These are phyloP conservation scores for Plasmodium chabaudi DNA, from an alignment of 169 alveolate species.

Conservation along the genomic window DNA sequence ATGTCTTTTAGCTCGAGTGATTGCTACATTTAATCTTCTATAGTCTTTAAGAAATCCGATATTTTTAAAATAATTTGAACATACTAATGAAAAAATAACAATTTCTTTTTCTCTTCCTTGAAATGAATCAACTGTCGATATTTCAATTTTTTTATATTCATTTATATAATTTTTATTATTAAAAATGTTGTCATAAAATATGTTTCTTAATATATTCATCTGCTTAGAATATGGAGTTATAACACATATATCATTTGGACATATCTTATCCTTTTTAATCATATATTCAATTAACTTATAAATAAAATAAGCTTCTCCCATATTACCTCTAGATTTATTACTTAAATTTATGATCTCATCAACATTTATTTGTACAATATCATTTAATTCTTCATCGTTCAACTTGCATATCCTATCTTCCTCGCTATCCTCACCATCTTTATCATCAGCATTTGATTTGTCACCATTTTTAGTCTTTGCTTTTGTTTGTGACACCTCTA, in stretches of 20 bases:
- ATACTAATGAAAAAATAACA: constrained; percentile 67
- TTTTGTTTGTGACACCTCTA: not conserved
- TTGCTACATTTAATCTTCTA: constrained; percentile 91
- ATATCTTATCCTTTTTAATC: constrained; percentile 15
- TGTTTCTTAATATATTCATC: constrained; percentile 36
- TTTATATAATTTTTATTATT: constrained; percentile 22
- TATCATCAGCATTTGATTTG: not conserved
- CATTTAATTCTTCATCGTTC: constrained; percentile 20
- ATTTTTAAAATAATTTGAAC: constrained; percentile 75
- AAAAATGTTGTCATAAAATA: constrained; percentile 41
- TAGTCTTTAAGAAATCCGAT: constrained; percentile 87
- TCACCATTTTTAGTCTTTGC: not conserved
- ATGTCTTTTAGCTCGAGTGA: constrained; percentile 89
- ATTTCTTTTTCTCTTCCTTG: constrained; percentile 78
- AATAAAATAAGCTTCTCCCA: constrained; percentile 71
- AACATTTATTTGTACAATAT: constrained; percentile 31
- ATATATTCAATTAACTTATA: constrained; percentile 52
- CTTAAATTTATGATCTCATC: constrained; percentile 51
- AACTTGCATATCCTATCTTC: not conserved
- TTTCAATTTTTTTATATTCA: constrained; percentile 22
- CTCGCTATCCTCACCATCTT: not conserved
- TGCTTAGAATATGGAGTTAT: constrained; percentile 74
- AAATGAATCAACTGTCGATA: constrained; percentile 76
- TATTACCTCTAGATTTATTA: constrained; percentile 65
- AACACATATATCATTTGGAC: constrained; percentile 40